Base-by-base conservation (phyloP, 768 basidiomycete species). In the Boletus sensibilis region DNA sequence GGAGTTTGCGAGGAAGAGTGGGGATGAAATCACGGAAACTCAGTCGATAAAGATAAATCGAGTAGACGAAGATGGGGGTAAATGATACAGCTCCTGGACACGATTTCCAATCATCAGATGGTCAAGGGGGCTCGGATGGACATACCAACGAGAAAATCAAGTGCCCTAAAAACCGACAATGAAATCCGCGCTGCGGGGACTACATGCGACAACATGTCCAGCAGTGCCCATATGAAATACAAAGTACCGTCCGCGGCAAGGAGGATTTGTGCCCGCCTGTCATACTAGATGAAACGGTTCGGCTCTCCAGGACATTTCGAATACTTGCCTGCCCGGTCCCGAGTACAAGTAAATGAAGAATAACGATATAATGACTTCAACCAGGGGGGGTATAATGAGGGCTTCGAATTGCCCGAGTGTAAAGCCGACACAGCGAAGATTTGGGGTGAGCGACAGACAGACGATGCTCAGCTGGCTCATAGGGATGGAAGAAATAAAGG, bases 391-490 rank as follows among this genome's bases (percentile, higher is more conserved):
- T 57, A 90, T 78, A 59, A 89, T 70, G 52, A 90, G 71, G 39
- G 79, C 62, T 35, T 73, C 69, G 52, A 75, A 77, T 71, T 90
- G 72, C 25, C 74, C 61, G 46, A 56, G 64, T 50, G 77, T 74
- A 55, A 87, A 77, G 42, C 78, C 76, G 58, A 80, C 70, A 68
- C 90, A 92, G 57, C 90, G 90, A 59, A 92, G 81, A 59, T 83
- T 87, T 39, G 86, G 72, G 55, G 85, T 82, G 37, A 82, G 74
- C 31, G 90, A 91, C 58, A 92, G 75, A 72, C 90, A 92, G 64
- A 83, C 38, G 56, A 79, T 77, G 74, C 71, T 76, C 79, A 79
- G 80, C 71, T 73, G 75, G 57, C 41, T 61, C 65, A 63, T 68
- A 37, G 38, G 42, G 55, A 45, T 35, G 18, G 58, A 57, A 2